Evolutionary conservation across 805 yeast genomes (phyloP).

Genomic region (Wickerhamiella kazuoi): DNA sequence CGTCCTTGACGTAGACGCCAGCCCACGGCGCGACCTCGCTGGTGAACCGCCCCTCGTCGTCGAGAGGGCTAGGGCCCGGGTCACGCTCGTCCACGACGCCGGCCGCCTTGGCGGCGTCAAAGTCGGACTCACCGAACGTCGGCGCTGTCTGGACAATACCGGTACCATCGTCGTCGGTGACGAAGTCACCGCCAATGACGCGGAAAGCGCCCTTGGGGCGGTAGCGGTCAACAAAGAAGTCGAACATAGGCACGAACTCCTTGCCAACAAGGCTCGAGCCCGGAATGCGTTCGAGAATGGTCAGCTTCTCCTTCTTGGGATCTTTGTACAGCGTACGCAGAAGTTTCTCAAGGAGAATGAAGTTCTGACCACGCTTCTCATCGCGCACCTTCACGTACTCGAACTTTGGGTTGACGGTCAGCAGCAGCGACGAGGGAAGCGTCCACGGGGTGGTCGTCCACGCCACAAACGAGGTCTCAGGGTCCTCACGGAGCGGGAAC

Average conservation of each 20-base stretch:
- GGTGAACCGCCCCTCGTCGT: conserved; percentile 79
- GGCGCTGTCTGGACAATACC: conserved; percentile 99
- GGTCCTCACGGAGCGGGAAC: conserved; percentile 65
- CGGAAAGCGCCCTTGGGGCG: conserved; percentile 54
- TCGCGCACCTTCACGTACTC: conserved; percentile 87
- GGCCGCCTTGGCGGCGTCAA: conserved; percentile 52
- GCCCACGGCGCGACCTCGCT: conserved; percentile 51
- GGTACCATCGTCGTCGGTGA: conserved; percentile 89
- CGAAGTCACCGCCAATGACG: conserved; percentile 70
- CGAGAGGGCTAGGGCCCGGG: conserved; percentile 84
- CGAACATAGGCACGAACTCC: conserved; percentile 69
- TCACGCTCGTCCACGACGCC: conserved; percentile 57
- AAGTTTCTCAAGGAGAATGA: conserved; percentile 69
- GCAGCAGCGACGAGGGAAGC: conserved; percentile 78
- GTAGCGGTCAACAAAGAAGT: conserved; percentile 60
- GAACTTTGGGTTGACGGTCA: conserved; percentile 78
- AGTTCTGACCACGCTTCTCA: conserved; percentile 67
- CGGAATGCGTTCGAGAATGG: conserved; percentile 58
- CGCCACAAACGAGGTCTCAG: conserved; percentile 71
- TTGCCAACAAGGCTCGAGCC: conserved; percentile 70
- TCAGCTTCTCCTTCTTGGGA: conserved; percentile 77
- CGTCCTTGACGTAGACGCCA: conserved; percentile 86
- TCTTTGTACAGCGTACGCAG: conserved; percentile 78
- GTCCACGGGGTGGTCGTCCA: conserved; percentile 99
- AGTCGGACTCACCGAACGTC: conserved; percentile 98